Conservation (phyloP, 169 alveolate species). For the Plasmodium coatneyi region DNA sequence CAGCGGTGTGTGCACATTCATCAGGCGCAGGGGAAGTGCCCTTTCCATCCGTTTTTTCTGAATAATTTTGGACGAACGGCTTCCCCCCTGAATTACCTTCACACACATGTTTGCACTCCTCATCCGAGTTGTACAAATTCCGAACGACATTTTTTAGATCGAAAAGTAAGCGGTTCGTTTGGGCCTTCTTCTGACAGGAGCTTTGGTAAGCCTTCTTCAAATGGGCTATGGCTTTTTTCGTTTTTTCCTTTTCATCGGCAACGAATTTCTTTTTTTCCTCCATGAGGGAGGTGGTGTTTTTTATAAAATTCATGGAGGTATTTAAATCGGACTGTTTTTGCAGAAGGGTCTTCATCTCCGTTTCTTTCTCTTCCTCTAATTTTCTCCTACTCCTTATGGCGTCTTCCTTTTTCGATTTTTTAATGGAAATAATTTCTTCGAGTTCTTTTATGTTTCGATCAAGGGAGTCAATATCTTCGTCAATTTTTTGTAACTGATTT, state of each 20-base stretch:
- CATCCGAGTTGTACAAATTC: background rate
- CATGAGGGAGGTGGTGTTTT: conserved; percentile 5
- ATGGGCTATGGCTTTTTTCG: background rate
- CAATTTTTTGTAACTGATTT: conserved; percentile 1
- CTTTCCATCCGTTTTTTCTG: background rate
- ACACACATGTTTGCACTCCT: background rate
- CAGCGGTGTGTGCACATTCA: background rate
- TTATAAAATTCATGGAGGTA: conserved; percentile 19
- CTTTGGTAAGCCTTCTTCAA: conserved; percentile 3
- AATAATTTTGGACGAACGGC: background rate
- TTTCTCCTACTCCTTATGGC: background rate
- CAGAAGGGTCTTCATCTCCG: background rate
- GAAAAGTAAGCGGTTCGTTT: background rate
- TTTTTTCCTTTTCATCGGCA: conserved; percentile 11
- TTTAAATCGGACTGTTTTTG: conserved; percentile 18
- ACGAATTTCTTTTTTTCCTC: conserved; percentile 14
- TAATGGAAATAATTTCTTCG: conserved; percentile 14
- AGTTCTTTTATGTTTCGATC: conserved; percentile 35
- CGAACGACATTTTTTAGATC: background rate
- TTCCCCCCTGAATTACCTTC: background rate
- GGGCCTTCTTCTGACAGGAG: background rate
- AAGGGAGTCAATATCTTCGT: conserved; percentile 17
- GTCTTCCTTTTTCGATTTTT: conserved; percentile 16
- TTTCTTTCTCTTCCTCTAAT: conserved; percentile 21
- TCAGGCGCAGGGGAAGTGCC: background rate